phyloP scores from a whole-genome alignment of 148 eudicot species.

The Rhododendron vialii region DNA sequence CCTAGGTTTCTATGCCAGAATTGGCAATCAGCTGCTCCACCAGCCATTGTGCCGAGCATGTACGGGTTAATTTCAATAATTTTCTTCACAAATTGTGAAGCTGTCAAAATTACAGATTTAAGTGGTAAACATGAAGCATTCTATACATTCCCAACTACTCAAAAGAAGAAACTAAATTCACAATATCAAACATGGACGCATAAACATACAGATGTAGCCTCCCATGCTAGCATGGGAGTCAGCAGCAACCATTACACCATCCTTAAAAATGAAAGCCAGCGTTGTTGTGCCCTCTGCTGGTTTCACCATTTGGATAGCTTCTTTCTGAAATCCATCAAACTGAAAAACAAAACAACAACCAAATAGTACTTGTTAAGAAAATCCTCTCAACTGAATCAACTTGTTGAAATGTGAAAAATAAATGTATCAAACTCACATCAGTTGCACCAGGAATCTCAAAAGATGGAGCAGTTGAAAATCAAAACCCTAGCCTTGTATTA shows the following conservation, averaged over 20 bases:
- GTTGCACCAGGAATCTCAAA: slow-evolving; percentile 60
- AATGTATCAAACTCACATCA: slow-evolving; percentile 41
- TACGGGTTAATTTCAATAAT: slow-evolving; percentile 92
- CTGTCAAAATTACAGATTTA: slow-evolving; percentile 32
- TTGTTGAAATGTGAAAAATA: not conserved
- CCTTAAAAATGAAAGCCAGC: slow-evolving; percentile 85
- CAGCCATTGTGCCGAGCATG: slow-evolving; percentile 99
- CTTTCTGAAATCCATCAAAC: slow-evolving; percentile 92
- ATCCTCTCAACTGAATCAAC: not conserved
- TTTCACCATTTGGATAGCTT: slow-evolving; percentile 86
- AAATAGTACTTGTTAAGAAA: not conserved
- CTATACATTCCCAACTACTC: not conserved
- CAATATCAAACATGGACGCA: not conserved
- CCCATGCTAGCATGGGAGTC: slow-evolving; percentile 99
- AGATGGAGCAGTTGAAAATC: no score
- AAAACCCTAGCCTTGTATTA: no score
- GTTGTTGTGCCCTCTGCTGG: slow-evolving; percentile 93
- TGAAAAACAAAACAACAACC: slow-evolving; percentile 14
- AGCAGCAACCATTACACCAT: slow-evolving; percentile 97
- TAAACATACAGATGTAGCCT: slow-evolving; percentile 74
- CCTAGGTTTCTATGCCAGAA: slow-evolving; percentile 99
- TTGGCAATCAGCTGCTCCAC: slow-evolving; percentile 99
- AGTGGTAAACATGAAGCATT: not conserved
- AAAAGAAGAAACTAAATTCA: not conserved
- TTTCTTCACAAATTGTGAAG: slow-evolving; percentile 95